Conservation (phyloP, 805 yeast genomes). For the Kregervanrija pseudodelftensis region DNA sequence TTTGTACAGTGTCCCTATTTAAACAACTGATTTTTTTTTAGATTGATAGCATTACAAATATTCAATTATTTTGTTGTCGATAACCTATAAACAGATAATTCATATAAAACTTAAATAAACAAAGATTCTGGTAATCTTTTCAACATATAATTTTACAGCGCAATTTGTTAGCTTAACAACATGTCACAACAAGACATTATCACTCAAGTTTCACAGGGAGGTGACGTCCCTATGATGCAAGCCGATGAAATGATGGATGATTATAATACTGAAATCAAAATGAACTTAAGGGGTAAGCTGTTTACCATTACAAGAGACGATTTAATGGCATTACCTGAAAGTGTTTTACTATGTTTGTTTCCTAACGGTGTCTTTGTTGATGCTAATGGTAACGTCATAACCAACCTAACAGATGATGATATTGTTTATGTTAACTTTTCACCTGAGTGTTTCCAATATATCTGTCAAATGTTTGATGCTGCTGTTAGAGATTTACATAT, state of each 20-base stretch:
- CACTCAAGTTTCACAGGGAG: conserved; percentile 55
- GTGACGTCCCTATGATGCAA: conserved; percentile 8
- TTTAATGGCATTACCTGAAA: conserved; percentile 86
- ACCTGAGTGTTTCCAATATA: conserved; percentile 80
- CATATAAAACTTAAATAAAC: too few relatives aligned
- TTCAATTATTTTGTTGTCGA: too few relatives aligned
- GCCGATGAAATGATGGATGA: conserved; percentile 31
- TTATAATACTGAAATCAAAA: conserved; percentile 59
- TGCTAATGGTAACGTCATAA: conserved; percentile 65
- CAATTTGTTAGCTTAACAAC: background rate
- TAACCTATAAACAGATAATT: too few relatives aligned
- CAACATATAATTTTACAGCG: background rate
- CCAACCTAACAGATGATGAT: conserved; percentile 73
- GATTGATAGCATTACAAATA: too few relatives aligned
- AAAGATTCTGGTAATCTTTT: background rate
- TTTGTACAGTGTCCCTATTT: too few relatives aligned
- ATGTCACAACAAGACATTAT: conserved; percentile 41
- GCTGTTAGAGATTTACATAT: conserved; percentile 57
- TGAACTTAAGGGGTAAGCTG: conserved; percentile 67
- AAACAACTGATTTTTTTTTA: too few relatives aligned
- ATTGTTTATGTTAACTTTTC: conserved; percentile 79
- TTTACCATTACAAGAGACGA: conserved; percentile 83
- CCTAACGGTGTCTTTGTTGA: conserved; percentile 89
- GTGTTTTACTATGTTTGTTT: conserved; percentile 75
- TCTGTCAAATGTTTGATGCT: conserved; percentile 59